phyloP scores from a whole-genome alignment of 2,329 filamentous ascomycete genomes.

The Neopestalotiopsis clavispora region DNA sequence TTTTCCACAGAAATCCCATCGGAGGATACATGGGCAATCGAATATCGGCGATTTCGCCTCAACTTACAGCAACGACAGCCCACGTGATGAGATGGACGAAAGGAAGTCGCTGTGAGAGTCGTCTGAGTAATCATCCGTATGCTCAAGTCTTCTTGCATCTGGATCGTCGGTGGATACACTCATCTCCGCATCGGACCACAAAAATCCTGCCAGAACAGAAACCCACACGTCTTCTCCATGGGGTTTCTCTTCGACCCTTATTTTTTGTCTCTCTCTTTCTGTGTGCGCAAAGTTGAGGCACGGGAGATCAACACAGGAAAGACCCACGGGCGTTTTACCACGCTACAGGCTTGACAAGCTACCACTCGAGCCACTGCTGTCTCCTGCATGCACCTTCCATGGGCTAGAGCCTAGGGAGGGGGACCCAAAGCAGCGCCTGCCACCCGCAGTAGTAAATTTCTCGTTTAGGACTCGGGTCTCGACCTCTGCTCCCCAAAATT shows the following conservation, averaged over 20 bases:
- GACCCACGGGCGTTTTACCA: neutral
- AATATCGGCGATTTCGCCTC: neutral
- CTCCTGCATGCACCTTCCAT: too few relatives aligned
- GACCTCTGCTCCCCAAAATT: neutral
- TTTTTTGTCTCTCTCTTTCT: neutral
- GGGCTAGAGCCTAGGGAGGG: neutral
- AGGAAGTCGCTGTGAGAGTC: neutral
- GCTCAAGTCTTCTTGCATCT: neutral
- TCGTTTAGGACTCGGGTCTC: neutral
- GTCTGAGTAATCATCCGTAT: neutral
- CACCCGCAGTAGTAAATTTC: neutral
- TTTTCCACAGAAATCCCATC: neutral
- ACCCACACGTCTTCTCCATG: neutral
- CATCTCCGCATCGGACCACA: neutral
- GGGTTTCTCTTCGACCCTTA: neutral
- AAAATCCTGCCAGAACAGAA: neutral
- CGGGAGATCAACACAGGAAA: neutral
- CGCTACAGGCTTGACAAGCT: neutral
- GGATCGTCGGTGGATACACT: neutral
- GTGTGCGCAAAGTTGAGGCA: neutral
- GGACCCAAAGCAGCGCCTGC: neutral
- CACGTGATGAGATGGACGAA: neutral
- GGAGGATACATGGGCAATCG: neutral
- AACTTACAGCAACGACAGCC: neutral
- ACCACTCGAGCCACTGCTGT: too few relatives aligned